These are phyloP conservation scores for Cryptococcus amylolentus DNA, from an alignment of 1,284 basidiomycete genomes.

Conservation along the genomic window DNA sequence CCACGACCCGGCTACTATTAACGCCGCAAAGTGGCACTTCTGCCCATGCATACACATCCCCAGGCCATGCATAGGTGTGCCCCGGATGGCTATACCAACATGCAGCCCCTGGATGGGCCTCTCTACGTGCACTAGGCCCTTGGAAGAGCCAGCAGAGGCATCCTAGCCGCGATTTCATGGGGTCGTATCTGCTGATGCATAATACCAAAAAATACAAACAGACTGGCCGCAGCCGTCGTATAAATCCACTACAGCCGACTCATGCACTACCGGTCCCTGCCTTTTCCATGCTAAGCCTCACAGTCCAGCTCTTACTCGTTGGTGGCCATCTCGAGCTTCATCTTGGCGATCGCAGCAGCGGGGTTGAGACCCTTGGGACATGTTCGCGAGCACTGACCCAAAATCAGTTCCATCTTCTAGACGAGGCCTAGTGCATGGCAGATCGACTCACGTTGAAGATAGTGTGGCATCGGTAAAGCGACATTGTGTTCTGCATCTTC, in stretches of 20 bases:
- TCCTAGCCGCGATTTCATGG: no score
- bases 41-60: no score
- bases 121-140: no score
- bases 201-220: constrained; percentile 4
- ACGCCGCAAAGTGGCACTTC: not conserved
- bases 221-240: not conserved
- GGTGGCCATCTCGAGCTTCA: constrained; percentile 81
- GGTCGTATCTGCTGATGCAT: not conserved
- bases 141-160: not conserved
- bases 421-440: not conserved
- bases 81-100: no score
- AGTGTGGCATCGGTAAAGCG: constrained; percentile 85
- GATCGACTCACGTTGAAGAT: constrained; percentile 78
- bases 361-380: constrained; percentile 97
- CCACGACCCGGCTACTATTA: no score
- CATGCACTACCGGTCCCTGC: not conserved
- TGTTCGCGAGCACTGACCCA: constrained; percentile 67
- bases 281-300: not conserved
- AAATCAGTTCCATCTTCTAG: not conserved
- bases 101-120: no score
- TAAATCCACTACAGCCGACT: not conserved
- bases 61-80: no score
- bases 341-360: constrained; percentile 72
- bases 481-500: constrained; percentile 90
- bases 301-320: constrained; percentile 47